A percentile compares a stretch with the other conserved stretches of the same genome.
These are phyloP conservation scores for Carex parvula DNA, from an alignment of 176 grass and related monocot species.

Conservation along the genomic window DNA sequence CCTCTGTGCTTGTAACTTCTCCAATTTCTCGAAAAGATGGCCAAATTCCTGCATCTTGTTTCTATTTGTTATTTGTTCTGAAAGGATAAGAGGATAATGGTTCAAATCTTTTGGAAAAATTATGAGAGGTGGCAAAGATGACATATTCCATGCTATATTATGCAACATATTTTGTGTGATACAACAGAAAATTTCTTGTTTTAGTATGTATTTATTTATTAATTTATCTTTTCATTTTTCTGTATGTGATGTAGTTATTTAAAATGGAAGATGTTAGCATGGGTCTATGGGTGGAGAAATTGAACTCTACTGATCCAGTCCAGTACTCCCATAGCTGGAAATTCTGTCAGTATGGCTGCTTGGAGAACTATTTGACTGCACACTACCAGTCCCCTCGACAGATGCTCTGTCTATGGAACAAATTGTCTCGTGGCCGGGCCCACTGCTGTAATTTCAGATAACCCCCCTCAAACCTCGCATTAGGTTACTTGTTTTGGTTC, in stretches of 20 bases:
- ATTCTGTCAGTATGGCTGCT: conserved; percentile 91
- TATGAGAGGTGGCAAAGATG: background rate
- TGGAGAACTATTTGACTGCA: conserved; percentile 85
- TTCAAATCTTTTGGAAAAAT: background rate
- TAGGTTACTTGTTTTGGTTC: background rate
- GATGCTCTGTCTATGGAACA: conserved; percentile 89
- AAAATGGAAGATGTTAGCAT: conserved; percentile 99
- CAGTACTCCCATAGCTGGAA: conserved; percentile 93
- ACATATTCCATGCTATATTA: background rate
- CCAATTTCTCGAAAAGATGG: background rate
- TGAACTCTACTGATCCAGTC: conserved; percentile 57
- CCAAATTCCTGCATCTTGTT: background rate
- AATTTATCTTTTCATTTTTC: background rate
- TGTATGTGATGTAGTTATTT: conserved; percentile 64
- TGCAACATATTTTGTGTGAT: background rate
- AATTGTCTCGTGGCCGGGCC: conserved; percentile 52
- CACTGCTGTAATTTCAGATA: conserved; percentile 93
- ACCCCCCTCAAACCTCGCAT: background rate
- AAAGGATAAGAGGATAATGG: background rate
- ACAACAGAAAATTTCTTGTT: background rate
- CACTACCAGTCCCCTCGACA: conserved; percentile 92
- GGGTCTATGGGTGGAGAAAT: conserved; percentile 92
- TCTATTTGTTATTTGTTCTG: background rate
- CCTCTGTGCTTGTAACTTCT: background rate
- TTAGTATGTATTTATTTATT: conserved; percentile 18